Percentiles rank a stretch among this genome's conserved stretches.
Evolutionary conservation across 306 rosid genomes (phyloP).

Genomic region (Arachis stenosperma): DNA sequence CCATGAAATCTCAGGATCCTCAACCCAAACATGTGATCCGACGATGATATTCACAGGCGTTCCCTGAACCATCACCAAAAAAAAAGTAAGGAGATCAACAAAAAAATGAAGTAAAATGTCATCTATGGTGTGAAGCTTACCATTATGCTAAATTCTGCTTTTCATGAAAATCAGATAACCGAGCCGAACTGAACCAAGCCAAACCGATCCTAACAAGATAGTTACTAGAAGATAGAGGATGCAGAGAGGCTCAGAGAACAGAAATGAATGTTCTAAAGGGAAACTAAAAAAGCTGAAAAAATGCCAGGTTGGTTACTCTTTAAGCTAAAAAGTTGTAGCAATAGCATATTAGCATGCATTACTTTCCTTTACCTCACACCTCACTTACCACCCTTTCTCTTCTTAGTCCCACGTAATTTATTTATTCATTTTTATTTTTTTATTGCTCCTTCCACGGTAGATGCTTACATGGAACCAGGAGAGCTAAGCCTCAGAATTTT

Average conservation of each 20-base stretch:
- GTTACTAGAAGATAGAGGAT: constrained; percentile 12
- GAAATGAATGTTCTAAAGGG: constrained; percentile 58
- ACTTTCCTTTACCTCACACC: constrained; percentile 32
- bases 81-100: constrained; percentile 11
- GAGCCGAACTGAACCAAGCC: constrained; percentile 32
- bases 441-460: constrained; percentile 53
- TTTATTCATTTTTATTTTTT: constrained; percentile 30
- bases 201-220: constrained; percentile 29
- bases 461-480: constrained; percentile 63
- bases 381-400: constrained; percentile 29
- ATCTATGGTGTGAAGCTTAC: constrained; percentile 42
- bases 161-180: constrained; percentile 51
- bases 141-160: constrained; percentile 50
- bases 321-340: constrained; percentile 51
- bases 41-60: constrained; percentile 85
- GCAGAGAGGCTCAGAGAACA: constrained; percentile 19
- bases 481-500: constrained; percentile 4
- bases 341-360: constrained; percentile 27
- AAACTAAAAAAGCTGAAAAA: constrained; percentile 50
- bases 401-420: constrained; percentile 43
- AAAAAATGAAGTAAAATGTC: not conserved
- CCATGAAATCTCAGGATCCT: constrained; percentile 77
- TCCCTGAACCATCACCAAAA: constrained; percentile 60
- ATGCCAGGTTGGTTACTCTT: constrained; percentile 59
- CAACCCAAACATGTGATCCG: constrained; percentile 89